phyloP scores from a whole-genome alignment of 345 rosid genomes.

The Excoecaria agallocha region DNA sequence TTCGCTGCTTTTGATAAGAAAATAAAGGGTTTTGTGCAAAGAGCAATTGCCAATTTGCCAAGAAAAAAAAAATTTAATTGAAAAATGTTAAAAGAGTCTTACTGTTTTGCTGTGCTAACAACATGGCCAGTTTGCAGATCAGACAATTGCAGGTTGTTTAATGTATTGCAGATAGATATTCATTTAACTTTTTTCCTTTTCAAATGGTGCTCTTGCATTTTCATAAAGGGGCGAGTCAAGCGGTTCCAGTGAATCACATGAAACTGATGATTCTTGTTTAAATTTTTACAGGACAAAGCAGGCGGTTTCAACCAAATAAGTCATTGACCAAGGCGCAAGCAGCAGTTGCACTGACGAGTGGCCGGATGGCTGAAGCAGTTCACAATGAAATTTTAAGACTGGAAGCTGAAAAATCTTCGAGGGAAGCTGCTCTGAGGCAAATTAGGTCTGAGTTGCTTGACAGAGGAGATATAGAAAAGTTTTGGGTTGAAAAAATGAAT shows the following conservation, averaged over 20 bases:
- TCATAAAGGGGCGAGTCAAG: conserved; percentile 7
- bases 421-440: conserved; percentile 55
- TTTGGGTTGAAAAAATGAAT: conserved; percentile 64
- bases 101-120: background rate
- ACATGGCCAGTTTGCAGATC: background rate
- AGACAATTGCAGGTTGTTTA: background rate
- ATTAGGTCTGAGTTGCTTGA: conserved; percentile 61
- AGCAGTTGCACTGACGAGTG: conserved; percentile 73
- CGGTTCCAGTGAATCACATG: conserved; percentile 7
- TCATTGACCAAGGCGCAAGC: conserved; percentile 85
- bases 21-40: background rate
- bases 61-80: too few species aligned
- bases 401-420: conserved; percentile 54
- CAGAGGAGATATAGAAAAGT: conserved; percentile 55
- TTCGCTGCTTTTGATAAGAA: background rate
- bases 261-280: background rate
- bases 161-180: background rate
- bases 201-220: background rate
- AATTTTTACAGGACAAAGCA: conserved; percentile 63
- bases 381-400: conserved; percentile 55
- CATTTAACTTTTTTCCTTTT: background rate
- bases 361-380: conserved; percentile 64
- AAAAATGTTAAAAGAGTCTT: background rate
- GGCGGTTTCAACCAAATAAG: conserved; percentile 72
- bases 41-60: background rate